Conservation (phyloP, 305 asterid species). For the Rubia occidens region DNA sequence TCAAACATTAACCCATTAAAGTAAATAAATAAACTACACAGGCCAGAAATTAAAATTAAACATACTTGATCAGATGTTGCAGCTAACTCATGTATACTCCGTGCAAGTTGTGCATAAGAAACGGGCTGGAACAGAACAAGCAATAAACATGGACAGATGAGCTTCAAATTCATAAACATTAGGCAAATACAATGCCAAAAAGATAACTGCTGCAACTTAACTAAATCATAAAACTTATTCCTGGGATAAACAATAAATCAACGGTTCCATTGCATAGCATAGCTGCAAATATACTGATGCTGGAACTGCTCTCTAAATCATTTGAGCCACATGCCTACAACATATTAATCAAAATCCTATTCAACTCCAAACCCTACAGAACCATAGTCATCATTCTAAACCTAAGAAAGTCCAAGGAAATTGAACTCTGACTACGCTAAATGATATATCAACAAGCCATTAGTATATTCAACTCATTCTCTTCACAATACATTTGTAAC, state of each 20-base stretch:
- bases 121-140: constrained; percentile 57
- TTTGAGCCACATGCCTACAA: background rate
- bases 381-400: background rate
- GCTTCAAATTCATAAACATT: background rate
- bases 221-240: background rate
- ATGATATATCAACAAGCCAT: background rate
- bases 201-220: background rate
- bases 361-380: background rate
- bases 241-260: background rate
- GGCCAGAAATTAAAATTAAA: constrained; percentile 11
- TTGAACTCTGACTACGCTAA: background rate
- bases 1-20: background rate
- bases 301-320: background rate
- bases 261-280: background rate
- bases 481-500: background rate
- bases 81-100: constrained; percentile 97
- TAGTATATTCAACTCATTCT: background rate
- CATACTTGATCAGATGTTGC: constrained; percentile 94
- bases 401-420: background rate
- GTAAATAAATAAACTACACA: constrained; percentile 4
- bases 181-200: background rate
- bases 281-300: background rate
- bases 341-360: background rate
- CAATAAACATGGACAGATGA: constrained; percentile 14
- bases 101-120: constrained; percentile 96